Conservation (phyloP, 2,329 filamentous ascomycete genomes). For the Arthrocladium fulminans region DNA sequence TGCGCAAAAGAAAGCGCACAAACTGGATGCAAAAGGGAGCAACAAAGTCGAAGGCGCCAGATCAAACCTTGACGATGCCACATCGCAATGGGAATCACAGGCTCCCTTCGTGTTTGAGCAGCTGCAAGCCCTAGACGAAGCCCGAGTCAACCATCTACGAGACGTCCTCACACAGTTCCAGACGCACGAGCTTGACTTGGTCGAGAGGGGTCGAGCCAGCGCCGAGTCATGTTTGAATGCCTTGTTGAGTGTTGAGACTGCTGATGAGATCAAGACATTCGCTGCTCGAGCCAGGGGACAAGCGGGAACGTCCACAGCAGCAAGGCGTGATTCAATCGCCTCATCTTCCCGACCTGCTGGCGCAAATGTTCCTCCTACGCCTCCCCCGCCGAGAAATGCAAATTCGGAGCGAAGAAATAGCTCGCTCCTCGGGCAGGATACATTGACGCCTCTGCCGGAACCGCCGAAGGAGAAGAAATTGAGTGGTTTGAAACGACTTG, state of each 20-base stretch:
- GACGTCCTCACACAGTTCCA: slow-evolving; percentile 87
- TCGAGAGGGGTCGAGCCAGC: slow-evolving; percentile 64
- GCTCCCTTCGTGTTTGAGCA: slow-evolving; percentile 92
- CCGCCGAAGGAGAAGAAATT: slow-evolving; percentile 30
- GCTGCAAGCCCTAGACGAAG: slow-evolving; percentile 83
- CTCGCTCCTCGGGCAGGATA: slow-evolving; percentile 38
- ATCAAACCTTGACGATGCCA: slow-evolving; percentile 65
- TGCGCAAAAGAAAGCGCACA: slow-evolving; percentile 77
- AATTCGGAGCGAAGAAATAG: slow-evolving; percentile 50
- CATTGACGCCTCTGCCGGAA: slow-evolving; percentile 30
- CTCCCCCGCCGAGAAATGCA: slow-evolving; percentile 32
- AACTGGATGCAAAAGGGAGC: slow-evolving; percentile 67
- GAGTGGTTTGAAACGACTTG: slow-evolving; percentile 38
- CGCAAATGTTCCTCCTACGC: slow-evolving; percentile 26
- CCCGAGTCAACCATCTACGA: slow-evolving; percentile 76
- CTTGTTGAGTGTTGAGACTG: slow-evolving; percentile 77
- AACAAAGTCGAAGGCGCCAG: slow-evolving; percentile 64
- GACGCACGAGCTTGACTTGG: slow-evolving; percentile 82
- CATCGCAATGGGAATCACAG: slow-evolving; percentile 83
- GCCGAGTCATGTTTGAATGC: slow-evolving; percentile 73
- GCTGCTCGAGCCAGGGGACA: slow-evolving; percentile 31
- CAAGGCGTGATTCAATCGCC: slow-evolving; percentile 1
- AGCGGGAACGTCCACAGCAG: slow-evolving; percentile 4
- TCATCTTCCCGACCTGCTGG: not conserved
- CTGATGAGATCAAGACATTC: slow-evolving; percentile 76